These are phyloP conservation scores for Pseudogymnoascus sp. DNA, from an alignment of 2,329 filamentous ascomycete genomes.

Conservation along the genomic window DNA sequence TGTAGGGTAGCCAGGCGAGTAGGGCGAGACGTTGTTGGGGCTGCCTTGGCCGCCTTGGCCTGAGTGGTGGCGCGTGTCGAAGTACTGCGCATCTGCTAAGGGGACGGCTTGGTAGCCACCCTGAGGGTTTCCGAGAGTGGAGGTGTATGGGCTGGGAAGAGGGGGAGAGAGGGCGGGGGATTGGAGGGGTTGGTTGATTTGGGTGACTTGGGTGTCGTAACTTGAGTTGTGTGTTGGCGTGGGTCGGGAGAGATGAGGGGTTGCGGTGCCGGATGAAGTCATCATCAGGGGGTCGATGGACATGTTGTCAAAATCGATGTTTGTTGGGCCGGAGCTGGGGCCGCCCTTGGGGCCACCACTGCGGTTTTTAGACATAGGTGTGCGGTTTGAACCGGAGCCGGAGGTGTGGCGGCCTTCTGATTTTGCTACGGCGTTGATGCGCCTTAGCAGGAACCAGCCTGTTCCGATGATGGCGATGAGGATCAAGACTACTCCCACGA, in stretches of 20 bases:
- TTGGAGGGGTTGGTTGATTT: conserved; percentile 11
- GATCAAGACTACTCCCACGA: conserved; percentile 42
- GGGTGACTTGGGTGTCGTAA: conserved; percentile 17
- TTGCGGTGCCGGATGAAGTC: conserved; percentile 16
- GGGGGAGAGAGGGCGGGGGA: conserved; percentile 18
- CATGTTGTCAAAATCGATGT: conserved; percentile 19
- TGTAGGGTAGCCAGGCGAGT: not conserved
- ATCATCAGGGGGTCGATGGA: conserved; percentile 27
- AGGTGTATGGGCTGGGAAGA: conserved; percentile 16
- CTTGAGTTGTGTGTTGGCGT: conserved; percentile 14
- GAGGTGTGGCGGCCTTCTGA: conserved; percentile 23
- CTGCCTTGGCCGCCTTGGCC: conserved; percentile 15
- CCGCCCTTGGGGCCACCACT: conserved; percentile 7
- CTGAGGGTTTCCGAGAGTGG: conserved; percentile 11
- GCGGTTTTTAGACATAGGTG: not conserved
- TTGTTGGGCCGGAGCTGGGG: conserved; percentile 6
- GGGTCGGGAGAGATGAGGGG: conserved; percentile 14
- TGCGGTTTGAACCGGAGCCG: not conserved
- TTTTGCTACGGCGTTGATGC: conserved; percentile 37
- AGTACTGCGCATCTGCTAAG: conserved; percentile 17
- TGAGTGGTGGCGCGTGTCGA: not conserved
- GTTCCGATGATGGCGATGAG: conserved; percentile 40
- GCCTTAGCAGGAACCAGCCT: conserved; percentile 42
- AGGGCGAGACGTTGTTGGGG: not conserved
- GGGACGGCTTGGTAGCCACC: conserved; percentile 20